A percentile compares a stretch with the other conserved stretches of the same genome.
These are phyloP conservation scores for Rhodocollybia butyracea DNA, from an alignment of 768 basidiomycete genomes.

Conservation along the genomic window DNA sequence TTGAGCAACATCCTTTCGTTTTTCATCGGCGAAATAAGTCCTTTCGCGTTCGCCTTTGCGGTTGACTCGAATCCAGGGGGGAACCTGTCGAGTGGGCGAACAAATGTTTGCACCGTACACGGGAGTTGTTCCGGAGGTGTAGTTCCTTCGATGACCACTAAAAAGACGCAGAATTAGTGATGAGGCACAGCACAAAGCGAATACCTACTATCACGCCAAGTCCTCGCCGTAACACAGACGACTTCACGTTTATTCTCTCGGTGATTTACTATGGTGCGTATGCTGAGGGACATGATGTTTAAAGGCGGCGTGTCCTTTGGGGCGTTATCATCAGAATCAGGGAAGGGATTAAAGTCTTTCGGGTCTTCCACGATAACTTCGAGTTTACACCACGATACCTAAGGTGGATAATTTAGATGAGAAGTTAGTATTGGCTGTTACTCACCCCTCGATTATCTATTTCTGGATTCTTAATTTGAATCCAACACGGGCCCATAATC, in stretches of 20 bases:
- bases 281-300: conserved; percentile 84
- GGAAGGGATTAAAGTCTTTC: conserved; percentile 83
- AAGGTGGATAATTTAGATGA: conserved; percentile 1
- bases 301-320: conserved; percentile 84
- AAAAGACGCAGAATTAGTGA: background rate
- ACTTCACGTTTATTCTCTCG: conserved; percentile 92
- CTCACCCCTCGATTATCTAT: conserved; percentile 80
- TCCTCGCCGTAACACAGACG: conserved; percentile 78
- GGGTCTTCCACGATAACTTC: conserved; percentile 83
- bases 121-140: conserved; percentile 86
- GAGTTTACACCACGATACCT: conserved; percentile 98
- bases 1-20: conserved; percentile 87
- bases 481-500: conserved; percentile 99
- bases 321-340: conserved; percentile 64
- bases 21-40: conserved; percentile 66
- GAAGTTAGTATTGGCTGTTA: background rate
- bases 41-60: conserved; percentile 61
- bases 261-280: conserved; percentile 92
- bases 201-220: conserved; percentile 63
- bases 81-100: conserved; percentile 85
- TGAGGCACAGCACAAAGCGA: background rate
- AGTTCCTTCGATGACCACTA: conserved; percentile 88
- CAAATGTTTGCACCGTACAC: conserved; percentile 81
- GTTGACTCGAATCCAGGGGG: conserved; percentile 79
- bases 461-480: conserved; percentile 73